Evolutionary conservation across 768 basidiomycete species (phyloP), one percentile per base, ranked within the genome.

Genomic region (Boletus tylopilopsis): DNA sequence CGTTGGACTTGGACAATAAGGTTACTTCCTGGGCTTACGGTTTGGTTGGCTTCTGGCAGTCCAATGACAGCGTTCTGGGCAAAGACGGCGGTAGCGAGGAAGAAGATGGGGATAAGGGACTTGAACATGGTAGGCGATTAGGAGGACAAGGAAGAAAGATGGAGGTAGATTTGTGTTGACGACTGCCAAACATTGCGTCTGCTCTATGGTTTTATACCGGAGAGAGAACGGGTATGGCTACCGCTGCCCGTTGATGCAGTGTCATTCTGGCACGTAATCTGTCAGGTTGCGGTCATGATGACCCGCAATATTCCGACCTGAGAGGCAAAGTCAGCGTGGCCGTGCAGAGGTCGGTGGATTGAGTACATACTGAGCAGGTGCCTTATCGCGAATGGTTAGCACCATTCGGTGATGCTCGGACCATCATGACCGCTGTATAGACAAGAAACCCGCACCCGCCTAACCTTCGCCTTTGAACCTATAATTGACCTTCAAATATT

Each of bases 1-100:
- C 71, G 69, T 48, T 76, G 74, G 7, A 82, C 59, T 53, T 78
- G 73, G 3, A 81, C 73, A 4, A 61, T 71, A 30, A 81, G 35
- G 10, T 58, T 56, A 8, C 53, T 57, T 6, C 80, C 79, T 24
- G 73, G 53, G 8, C 33, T 42, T 9, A 80, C 67, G 12, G 59
- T 56, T 6, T 64, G 54, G 5, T 57, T 37, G 19, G 5, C 7
- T 1, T 21, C 18, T 1, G 81, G 80, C 19, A 60, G 60, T 8
- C 73, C 73, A 29, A 83, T 76, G 13, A 15, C 23, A 4, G 65
- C 68, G 9, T 49, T 49, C 51, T 82, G 81, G 4, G 75, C 78
- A 34, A 74, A 57, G 25, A 64, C 71, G 18, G 64, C 44, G n/a
- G 67, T 57, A 24, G 64, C 59, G 12, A 34, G n/a, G 33, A 34